Percentiles rank a stretch among this genome's conserved stretches.
phyloP scores from a whole-genome alignment of 306 rosid genomes.

The Calophaca sinica region DNA sequence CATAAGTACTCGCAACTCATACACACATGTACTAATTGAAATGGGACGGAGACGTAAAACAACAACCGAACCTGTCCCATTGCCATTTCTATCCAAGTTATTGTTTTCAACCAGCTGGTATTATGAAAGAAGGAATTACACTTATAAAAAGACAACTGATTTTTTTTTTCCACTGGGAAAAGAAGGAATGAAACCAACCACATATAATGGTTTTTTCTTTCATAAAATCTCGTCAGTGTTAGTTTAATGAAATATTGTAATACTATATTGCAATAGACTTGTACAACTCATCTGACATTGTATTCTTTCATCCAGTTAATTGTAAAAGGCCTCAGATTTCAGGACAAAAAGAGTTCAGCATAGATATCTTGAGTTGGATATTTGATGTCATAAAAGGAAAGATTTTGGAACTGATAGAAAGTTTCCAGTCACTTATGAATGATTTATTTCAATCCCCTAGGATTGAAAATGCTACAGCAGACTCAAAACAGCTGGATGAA shows the following conservation, averaged over 20 bases:
- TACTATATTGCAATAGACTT: not conserved
- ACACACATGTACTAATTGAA: too few species aligned
- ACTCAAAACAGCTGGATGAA: slow-evolving; percentile 47
- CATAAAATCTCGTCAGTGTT: not conserved
- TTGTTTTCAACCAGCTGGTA: too few species aligned
- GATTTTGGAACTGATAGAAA: slow-evolving; percentile 58
- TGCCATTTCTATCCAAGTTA: too few species aligned
- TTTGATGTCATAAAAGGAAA: slow-evolving; percentile 55
- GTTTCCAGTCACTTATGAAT: slow-evolving; percentile 57
- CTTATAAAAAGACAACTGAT: too few species aligned
- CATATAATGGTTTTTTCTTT: too few species aligned
- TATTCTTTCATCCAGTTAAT: not conserved
- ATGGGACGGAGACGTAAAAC: too few species aligned
- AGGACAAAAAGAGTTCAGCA: slow-evolving; percentile 46
- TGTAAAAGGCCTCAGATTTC: slow-evolving; percentile 45
- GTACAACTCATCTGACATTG: not conserved
- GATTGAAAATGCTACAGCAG: slow-evolving; percentile 30
- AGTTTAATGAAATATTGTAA: not conserved
- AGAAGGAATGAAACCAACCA: too few species aligned
- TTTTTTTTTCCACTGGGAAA: too few species aligned
- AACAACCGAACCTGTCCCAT: too few species aligned
- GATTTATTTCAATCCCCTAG: slow-evolving; percentile 49
- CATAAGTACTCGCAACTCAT: too few species aligned
- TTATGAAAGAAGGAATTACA: too few species aligned
- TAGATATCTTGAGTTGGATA: slow-evolving; percentile 53